Evolutionary conservation across 2,329 filamentous ascomycete genomes (phyloP), one percentile per base, ranked within the genome.

Genomic region (Aspergillus neoniger): DNA sequence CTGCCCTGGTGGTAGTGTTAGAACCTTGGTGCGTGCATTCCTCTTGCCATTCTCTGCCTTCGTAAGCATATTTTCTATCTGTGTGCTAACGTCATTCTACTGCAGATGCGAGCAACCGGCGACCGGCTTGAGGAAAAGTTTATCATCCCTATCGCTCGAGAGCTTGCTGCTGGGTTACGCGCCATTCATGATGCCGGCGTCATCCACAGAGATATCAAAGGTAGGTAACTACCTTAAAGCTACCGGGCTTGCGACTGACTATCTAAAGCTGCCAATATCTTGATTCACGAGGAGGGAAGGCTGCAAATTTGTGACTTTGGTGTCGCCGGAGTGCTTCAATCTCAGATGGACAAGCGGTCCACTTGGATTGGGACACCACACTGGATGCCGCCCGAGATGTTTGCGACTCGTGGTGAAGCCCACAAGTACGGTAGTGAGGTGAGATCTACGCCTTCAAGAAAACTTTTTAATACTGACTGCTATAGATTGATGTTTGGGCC

Each of bases 261-360:
- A 7, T 25, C 15, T 28, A 58, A 14, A 83, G 83, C 83, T 69
- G 85, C 85, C 57, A 89, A 89, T 65, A 80, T 89, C 15, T 79
- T 88, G 57, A 83, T 89, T 48, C 83, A 85, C 36, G 86, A 89
- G 74, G 83, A 87, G 65, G 86, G 86, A 6, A 78, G 82, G 36
- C 77, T 89, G 2, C 83, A 88, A 65, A 80, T 89, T 32, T 88
- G 86, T 69, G 86, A 89, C 66, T 89, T 89, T 68, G 86, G 86
- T 62, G 85, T 89, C 25, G 85, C 87, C 38, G 85, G 84, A n/a
- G 77, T 86, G 8, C 77, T 88, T 9, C 84, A 88, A 64, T 83
- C 81, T 4, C 81, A 85, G 59, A 77, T 81, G 58, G 83, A 85
- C 58, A 89, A 88, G 73, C 80, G 86, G 58, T 83, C 83, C 9